phyloP scores from a whole-genome alignment of 2,329 filamentous ascomycete species.

The Cadophora gregata region DNA sequence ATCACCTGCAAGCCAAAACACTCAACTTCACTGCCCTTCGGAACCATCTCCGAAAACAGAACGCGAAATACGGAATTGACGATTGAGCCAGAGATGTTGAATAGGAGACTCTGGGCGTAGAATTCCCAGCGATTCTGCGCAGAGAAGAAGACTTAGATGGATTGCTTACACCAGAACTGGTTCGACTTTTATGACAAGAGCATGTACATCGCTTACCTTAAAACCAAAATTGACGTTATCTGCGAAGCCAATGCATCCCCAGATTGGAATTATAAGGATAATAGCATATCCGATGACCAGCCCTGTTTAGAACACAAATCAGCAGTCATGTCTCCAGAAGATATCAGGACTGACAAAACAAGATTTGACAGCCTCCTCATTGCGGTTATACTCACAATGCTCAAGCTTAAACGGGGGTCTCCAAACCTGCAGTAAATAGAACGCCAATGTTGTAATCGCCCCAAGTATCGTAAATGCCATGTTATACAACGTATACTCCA shows the following conservation, averaged over 20 bases:
- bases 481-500: slow-evolving; percentile 11
- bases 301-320: background rate
- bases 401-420: slow-evolving; percentile 15
- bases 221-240: slow-evolving; percentile 13
- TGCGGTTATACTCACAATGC: background rate
- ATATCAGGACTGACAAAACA: background rate
- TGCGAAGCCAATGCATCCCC: slow-evolving; percentile 14
- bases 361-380: background rate
- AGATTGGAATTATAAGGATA: slow-evolving; percentile 14
- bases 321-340: background rate
- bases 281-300: slow-evolving; percentile 15
- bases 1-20: slow-evolving; percentile 14
- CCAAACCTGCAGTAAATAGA: slow-evolving; percentile 15
- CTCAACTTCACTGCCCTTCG: slow-evolving; percentile 11
- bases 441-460: slow-evolving; percentile 6
- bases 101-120: slow-evolving; percentile 8
- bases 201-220: background rate
- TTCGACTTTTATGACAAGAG: too few species aligned
- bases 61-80: slow-evolving; percentile 18
- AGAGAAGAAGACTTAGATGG: background rate
- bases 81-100: slow-evolving; percentile 15
- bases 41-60: slow-evolving; percentile 14
- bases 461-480: slow-evolving; percentile 7
- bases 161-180: background rate
- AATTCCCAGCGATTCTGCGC: slow-evolving; percentile 15